These are phyloP conservation scores for Chaetomiaceae sp. DNA, from an alignment of 2,329 filamentous ascomycete genomes.

Conservation along the genomic window DNA sequence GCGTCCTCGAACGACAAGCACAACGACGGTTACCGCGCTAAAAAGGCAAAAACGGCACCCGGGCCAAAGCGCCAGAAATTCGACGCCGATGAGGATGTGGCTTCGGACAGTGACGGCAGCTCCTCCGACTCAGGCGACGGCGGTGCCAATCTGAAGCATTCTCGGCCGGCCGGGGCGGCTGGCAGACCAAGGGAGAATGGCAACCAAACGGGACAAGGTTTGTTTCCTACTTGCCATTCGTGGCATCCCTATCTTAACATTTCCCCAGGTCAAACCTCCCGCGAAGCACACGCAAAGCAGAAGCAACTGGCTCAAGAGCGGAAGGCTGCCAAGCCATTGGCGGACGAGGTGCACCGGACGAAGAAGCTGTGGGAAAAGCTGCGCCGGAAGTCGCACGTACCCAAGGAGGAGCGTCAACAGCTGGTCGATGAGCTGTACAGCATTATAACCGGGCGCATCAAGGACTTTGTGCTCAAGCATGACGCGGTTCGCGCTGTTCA, in stretches of 20 bases:
- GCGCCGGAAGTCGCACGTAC: conserved; percentile 88
- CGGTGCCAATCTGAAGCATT: conserved; percentile 40
- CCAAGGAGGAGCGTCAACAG: conserved; percentile 79
- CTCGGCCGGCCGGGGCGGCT: conserved; percentile 29
- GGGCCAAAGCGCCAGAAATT: conserved; percentile 32
- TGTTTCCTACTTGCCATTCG: conserved; percentile 19
- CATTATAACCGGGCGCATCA: conserved; percentile 86
- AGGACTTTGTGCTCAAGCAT: conserved; percentile 97
- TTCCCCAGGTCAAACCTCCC: conserved; percentile 57
- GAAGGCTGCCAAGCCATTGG: conserved; percentile 87
- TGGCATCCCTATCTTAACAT: conserved; percentile 6
- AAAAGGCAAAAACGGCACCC: conserved; percentile 47
- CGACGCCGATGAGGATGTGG: conserved; percentile 35
- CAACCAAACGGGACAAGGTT: conserved; percentile 41
- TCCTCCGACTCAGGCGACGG: conserved; percentile 51
- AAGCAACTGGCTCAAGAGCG: conserved; percentile 83
- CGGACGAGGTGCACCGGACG: conserved; percentile 78
- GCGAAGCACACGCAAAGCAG: conserved; percentile 90
- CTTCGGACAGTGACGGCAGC: conserved; percentile 36
- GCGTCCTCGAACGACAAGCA: conserved; percentile 42
- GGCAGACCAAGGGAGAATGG: conserved; percentile 30
- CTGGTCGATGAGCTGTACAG: conserved; percentile 85
- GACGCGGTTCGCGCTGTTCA: conserved; percentile 96
- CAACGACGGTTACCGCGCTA: conserved; percentile 40
- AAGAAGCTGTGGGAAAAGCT: conserved; percentile 98